phyloP scores from a whole-genome alignment of 2,329 filamentous ascomycete genomes.

The Capronia epimyces region DNA sequence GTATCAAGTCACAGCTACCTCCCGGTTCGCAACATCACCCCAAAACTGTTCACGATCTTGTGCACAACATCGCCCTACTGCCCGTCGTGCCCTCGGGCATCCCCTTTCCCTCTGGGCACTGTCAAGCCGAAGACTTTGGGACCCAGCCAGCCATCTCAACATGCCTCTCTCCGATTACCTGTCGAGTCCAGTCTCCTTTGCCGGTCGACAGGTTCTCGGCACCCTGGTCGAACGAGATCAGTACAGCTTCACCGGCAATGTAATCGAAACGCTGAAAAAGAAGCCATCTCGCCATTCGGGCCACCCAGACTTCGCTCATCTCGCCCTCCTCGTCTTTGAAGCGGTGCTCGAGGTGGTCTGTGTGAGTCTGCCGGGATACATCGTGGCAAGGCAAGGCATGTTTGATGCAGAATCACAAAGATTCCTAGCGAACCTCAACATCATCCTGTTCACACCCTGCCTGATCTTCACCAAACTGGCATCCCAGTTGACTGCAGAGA shows the following conservation, averaged over 20 bases:
- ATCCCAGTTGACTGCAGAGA: conserved; percentile 85
- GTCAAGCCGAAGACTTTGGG: not conserved
- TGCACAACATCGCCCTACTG: not conserved
- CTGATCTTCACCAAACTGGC: conserved; percentile 97
- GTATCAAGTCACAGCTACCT: not conserved
- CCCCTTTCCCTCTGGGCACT: not conserved
- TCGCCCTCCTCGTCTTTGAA: conserved; percentile 82
- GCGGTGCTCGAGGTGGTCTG: conserved; percentile 93
- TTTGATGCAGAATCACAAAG: conserved; percentile 96
- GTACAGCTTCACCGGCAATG: conserved; percentile 16
- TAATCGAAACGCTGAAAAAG: conserved; percentile 10
- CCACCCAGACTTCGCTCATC: conserved; percentile 51
- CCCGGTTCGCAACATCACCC: not conserved
- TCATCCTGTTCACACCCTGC: conserved; percentile 93
- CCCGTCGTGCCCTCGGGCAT: not conserved
- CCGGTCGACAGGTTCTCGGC: conserved; percentile 17
- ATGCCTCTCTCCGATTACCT: conserved; percentile 28
- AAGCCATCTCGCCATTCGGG: conserved; percentile 31
- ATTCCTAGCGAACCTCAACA: conserved; percentile 92
- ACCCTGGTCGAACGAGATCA: conserved; percentile 22
- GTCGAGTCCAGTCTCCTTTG: conserved; percentile 23
- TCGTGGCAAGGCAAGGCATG: conserved; percentile 81
- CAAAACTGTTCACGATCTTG: not conserved
- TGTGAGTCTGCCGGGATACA: conserved; percentile 88
- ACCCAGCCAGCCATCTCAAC: not conserved